Conservation (phyloP, 305 asterid species). For the Fraxinus albicans region DNA sequence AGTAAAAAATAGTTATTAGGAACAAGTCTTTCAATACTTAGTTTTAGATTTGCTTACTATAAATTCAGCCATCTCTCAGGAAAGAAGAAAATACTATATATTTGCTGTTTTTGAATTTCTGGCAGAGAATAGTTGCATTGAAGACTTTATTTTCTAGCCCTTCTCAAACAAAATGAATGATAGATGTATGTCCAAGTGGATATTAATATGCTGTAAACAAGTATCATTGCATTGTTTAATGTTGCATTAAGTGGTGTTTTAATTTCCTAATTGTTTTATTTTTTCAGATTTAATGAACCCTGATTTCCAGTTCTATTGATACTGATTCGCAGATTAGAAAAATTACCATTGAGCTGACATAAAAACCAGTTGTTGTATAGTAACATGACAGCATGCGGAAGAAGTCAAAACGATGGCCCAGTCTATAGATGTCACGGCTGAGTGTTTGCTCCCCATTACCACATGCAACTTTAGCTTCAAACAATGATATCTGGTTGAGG, state of each 20-base stretch:
- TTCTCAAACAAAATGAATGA: neutral
- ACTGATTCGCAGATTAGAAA: neutral
- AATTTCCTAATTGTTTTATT: neutral
- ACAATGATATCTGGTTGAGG: conserved; percentile 30
- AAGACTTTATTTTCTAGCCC: neutral
- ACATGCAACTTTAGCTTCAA: conserved; percentile 33
- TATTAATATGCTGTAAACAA: neutral
- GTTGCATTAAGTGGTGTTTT: neutral
- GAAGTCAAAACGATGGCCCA: conserved; percentile 33
- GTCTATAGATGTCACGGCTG: conserved; percentile 30
- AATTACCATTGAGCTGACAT: conserved; percentile 26
- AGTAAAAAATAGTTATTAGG: neutral
- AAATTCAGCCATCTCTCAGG: neutral
- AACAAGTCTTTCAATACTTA: neutral
- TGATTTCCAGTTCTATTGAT: neutral
- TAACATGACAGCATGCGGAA: conserved; percentile 30
- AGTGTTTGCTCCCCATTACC: conserved; percentile 34
- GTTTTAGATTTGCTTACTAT: neutral
- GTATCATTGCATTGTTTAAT: neutral
- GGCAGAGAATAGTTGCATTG: neutral
- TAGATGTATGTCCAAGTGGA: neutral
- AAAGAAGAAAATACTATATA: neutral
- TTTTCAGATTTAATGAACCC: neutral
- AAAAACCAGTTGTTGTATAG: conserved; percentile 31
- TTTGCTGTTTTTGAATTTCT: neutral